Base-by-base conservation (phyloP, 108 stramenopile genomes). In the Chaetoceros muelleri region DNA sequence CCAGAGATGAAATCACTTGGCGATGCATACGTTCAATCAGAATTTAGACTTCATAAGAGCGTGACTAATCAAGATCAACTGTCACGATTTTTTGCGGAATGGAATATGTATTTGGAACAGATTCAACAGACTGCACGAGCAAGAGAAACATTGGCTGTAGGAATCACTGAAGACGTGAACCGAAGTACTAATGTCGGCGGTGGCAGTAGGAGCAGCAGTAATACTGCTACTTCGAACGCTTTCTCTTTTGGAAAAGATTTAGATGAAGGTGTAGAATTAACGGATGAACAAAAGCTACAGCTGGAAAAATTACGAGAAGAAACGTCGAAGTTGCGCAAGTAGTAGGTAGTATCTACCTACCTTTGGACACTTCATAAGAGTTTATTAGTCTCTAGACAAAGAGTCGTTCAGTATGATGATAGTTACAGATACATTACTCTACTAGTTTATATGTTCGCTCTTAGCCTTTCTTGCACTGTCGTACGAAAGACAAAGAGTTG, bases 1-100 rank as follows among this genome's bases (percentile, higher is more conserved):
- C 25, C 55, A 10, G 73, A 79, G 52, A 83, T 87, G 82, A 65
- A 57, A 44, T 46, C 55, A 26, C 56, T 87, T 7, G 86, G 86
- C 17, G 86, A 87, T 64, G 58, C 75, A 0, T 87, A 87, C 47
- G 80, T 87, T 20, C 76, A 81, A 53, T 67, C 80, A 7, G 86
- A 87, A 67, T 87, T 87, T 67, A 75, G 78, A 31, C 58, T 81
- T 30, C 81, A 82, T 72, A 79, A 76, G 52, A 67, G 65, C 28
- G 72, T 64, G 8, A 67, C 74, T 8, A 73, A 80, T 23, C 48
- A 71, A 21, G 73, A 71, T 20, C 86, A 83, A 62, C 46, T 77
- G 25, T 30, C 71, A 26, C 46, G 66, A 28, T 87, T 87, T 53
- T 80, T 73, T 18, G 27, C 19, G 0, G 86, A 71, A 71, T 87